Conservation (phyloP, 495 filamentous ascomycete species). For the Aspergillus biplanus region DNA sequence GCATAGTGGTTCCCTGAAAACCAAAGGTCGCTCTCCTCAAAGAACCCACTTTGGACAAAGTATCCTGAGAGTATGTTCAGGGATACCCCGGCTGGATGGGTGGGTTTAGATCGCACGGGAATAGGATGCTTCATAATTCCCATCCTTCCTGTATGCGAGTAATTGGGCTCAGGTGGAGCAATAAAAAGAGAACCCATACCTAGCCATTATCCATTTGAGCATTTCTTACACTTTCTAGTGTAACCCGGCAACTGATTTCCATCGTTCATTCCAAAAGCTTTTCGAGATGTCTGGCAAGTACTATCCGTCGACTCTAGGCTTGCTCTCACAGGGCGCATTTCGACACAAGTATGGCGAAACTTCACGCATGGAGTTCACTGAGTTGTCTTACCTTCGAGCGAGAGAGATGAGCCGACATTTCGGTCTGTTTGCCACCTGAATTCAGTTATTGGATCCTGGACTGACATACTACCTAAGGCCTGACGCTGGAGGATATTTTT, state of each 20-base stretch:
- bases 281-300: background rate
- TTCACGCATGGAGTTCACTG: background rate
- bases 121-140: too few species aligned
- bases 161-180: too few species aligned
- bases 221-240: background rate
- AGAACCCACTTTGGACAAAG: too few species aligned
- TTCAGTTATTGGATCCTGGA: background rate
- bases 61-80: too few species aligned
- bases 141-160: too few species aligned
- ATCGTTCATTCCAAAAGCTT: background rate
- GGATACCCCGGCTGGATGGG: too few species aligned
- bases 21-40: too few species aligned
- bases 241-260: background rate
- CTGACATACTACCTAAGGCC: background rate
- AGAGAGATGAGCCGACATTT: background rate
- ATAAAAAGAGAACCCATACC: too few species aligned
- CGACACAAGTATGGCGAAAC: background rate
- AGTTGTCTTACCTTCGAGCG: background rate
- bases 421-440: background rate
- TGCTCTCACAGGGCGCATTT: background rate
- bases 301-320: background rate
- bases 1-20: too few species aligned
- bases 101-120: too few species aligned
- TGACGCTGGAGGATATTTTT: slow-evolving; percentile 9
- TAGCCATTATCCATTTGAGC: too few species aligned